Percentiles rank a stretch among this genome's conserved stretches.
Conservation (phyloP, 768 basidiomycete species). For the Leccinum variicolor region DNA sequence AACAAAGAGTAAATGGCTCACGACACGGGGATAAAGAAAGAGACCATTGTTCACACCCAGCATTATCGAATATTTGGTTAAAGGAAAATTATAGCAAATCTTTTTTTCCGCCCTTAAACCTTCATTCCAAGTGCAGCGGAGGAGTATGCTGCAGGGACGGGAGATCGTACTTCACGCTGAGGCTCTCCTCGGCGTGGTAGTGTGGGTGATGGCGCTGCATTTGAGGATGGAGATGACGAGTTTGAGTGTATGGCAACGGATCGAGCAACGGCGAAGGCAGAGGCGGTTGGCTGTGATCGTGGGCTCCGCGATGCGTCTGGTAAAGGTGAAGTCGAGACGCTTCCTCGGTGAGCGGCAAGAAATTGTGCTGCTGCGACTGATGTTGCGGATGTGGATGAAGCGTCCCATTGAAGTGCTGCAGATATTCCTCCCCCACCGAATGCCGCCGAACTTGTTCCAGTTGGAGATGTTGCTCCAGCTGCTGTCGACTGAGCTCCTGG, state of each 20-base stretch:
- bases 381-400: constrained; percentile 29
- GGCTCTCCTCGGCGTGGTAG: constrained; percentile 34
- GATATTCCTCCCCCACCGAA: constrained; percentile 36
- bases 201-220: constrained; percentile 32
- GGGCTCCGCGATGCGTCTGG: constrained; percentile 35
- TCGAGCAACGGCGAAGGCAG: constrained; percentile 33
- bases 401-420: constrained; percentile 36
- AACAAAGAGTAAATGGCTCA: neutral
- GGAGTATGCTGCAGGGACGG: constrained; percentile 43
- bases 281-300: constrained; percentile 24
- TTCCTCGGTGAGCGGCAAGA: constrained; percentile 26
- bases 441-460: constrained; percentile 32
- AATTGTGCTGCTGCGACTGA: constrained; percentile 27
- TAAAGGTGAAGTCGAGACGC: constrained; percentile 32
- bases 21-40: neutral
- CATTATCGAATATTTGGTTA: constrained; percentile 28
- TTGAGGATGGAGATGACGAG: constrained; percentile 34
- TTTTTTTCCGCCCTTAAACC: constrained; percentile 26
- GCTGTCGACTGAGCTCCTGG: constrained; percentile 47
- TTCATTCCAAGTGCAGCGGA: constrained; percentile 50
- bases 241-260: constrained; percentile 28
- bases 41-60: constrained; percentile 24
- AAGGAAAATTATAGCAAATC: constrained; percentile 14
- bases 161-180: constrained; percentile 42
- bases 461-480: constrained; percentile 37